Evolutionary conservation across 106 monocot genomes (phyloP), one percentile per base, ranked within the genome.

Genomic region (Allium cepa): DNA sequence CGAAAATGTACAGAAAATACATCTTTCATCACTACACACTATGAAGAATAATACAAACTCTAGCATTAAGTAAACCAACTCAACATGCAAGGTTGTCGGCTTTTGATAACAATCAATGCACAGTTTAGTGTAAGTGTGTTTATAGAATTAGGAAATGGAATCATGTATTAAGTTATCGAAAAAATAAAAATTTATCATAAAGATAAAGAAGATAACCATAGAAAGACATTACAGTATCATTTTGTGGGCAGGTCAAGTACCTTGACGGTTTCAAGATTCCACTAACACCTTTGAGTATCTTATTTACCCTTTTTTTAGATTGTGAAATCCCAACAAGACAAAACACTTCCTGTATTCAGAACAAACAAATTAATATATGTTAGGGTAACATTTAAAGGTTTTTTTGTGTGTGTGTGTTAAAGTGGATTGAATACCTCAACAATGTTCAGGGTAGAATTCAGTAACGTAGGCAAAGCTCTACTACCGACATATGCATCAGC

Each of bases 251-350:
- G 22, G 22, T 22, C 22, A 22, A 22, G 22, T 26, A 94, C 90
- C 90, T 94, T 56, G 90, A 87, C 17, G 94, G 90, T 73, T 79
- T 90, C 50, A 94, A 56, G 8, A 88, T 76, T 56, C 95, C 91
- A 69, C 79, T 86, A 3, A 91, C 85, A 59, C 72, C 59, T 8
- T 61, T 61, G 13, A 95, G 81, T 68, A 95, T 88, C 64, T 73
- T 83, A 47, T 82, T 83, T 11, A 65, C 67, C 59, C 59, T 81
- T 74, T 91, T 95, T 78, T 85, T 91, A 9, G 88, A 88, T 49
- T 64, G 70, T 66, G 73, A 74, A 70, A 91, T 60, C 18, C 53
- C 11, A 49, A 69, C 0, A 45, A 85, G 73, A 66, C 64, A 49
- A 66, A 66, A 66, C 18, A 26, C 66, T 50, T 50, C 66, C 66